Evolutionary conservation across 495 filamentous ascomycete genomes (phyloP), one percentile per base, ranked within the genome.

Genomic region (Neurospora sp.): DNA sequence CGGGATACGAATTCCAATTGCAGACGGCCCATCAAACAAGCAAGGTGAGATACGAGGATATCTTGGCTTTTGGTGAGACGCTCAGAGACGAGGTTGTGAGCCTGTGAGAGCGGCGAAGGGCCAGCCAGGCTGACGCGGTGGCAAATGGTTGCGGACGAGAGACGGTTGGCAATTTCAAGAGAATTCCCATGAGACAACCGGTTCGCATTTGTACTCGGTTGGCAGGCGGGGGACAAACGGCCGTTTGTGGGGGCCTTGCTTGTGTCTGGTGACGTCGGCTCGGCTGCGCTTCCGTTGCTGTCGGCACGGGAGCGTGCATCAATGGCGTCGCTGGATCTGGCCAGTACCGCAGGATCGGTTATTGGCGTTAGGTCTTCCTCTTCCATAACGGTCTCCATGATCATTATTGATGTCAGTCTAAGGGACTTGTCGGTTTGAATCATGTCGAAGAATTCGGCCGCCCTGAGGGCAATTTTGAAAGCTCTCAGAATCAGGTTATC

Each of bases 401-500:
- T 80, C 36, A 80, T 83, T 54, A 86, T 82, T 62, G 88, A 85
- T 39, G 90, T 88, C 72, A 80, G 76, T 37, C 84, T 82, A 17
- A 80, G 74, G 43, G 81, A 80, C 39, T 84, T 82, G 75, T 93
- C 92, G 72, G 95, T 90, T 34, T 93, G 90, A 86, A 94, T 92
- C 5, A 94, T 86, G 78, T 99, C 96, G n/a, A 98, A 85, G 79
- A 99, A 98, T 73, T 90, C 88, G 70, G 98, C 94, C 42, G 92
- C 93, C 73, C 94, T 91, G 72, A 90, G 94, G n/a, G 96, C 92
- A 73, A 98, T 93, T 77, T 92, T 95, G 84, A 96, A 98, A 0
- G 94, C 94, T 79, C 94, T 94, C 70, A 97, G 82, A 13, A 98
- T 90, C 89, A 98, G 92, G 79, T 97, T 93, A 79, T 98, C 95